Base-by-base conservation (phyloP, 805 yeast species). In the Candida alai region DNA sequence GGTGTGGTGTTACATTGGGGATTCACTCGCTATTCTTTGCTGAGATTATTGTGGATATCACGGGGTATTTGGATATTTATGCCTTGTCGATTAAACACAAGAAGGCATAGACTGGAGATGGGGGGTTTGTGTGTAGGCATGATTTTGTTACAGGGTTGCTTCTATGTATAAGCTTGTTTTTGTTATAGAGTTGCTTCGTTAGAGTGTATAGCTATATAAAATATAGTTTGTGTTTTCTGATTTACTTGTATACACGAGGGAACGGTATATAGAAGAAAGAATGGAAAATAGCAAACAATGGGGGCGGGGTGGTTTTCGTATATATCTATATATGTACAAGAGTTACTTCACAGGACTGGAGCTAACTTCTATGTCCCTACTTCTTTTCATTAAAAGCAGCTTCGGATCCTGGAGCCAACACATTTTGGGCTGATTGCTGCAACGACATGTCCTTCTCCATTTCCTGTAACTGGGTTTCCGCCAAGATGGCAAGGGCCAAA, bases 401-500 rank as follows among this genome's bases (percentile, higher is more conserved):
- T 51, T 70, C 76, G 26, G 79, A 72, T 42, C 84, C 84, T 42
- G 83, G 79, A 27, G 87, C 83, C 51, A 84, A 65, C 29, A 83
- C 74, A 39, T 80, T 88, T 52, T 76, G 80, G 17, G 88, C 82
- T 42, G 82, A 80, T 59, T 80, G 83, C 60, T 83, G 90, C 54
- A 83, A 66, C 39, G 82, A 78, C 73, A 87, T 80, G 57, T 88
- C 93, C 69, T 84, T 87, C 70, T 89, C 97, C 81, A 86, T 75
- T 68, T 89, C 97, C 56, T 81, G 78, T 59, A 89, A 75, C 69
- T 90, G 97, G 58, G 88, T 94, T 68, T 90, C 97, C 41, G 88
- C 80, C 51, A 93, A 72, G 49, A 93, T 84, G 34, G 96, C 82
- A 51, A 93, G 70, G 6, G 96, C 80, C 49, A 86, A 73, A 44